Evolutionary conservation across 2,329 filamentous ascomycete species (phyloP).

Genomic region (Talaromyces sp.): DNA sequence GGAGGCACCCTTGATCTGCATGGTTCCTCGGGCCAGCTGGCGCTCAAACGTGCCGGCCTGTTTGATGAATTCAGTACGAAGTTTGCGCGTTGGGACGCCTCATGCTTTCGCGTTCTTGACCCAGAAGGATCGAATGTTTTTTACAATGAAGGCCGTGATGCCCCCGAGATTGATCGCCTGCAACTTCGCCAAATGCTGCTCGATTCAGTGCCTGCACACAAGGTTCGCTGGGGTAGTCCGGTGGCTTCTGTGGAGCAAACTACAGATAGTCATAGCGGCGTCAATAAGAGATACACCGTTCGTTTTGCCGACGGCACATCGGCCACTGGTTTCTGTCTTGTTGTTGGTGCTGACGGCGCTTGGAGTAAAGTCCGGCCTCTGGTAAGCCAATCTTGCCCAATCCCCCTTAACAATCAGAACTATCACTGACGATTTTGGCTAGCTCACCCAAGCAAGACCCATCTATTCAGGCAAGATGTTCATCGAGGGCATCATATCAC

Average conservation of each 20-base stretch:
- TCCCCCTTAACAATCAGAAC: constrained; percentile 5
- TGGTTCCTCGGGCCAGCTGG: constrained; percentile 15
- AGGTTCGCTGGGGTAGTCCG: constrained; percentile 28
- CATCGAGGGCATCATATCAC: constrained; percentile 20
- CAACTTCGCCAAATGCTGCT: constrained; percentile 33
- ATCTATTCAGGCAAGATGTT: constrained; percentile 30
- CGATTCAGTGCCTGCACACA: constrained; percentile 26
- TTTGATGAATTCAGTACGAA: constrained; percentile 16
- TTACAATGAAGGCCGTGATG: constrained; percentile 19
- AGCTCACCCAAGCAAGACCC: constrained; percentile 29
- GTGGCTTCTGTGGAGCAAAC: background rate
- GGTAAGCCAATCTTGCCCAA: constrained; percentile 17
- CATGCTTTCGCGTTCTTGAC: constrained; percentile 4
- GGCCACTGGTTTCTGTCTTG: constrained; percentile 36
- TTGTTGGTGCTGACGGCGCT: constrained; percentile 38
- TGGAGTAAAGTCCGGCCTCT: constrained; percentile 22
- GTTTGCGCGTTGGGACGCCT: constrained; percentile 16
- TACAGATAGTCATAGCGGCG: background rate
- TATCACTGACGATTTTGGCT: background rate
- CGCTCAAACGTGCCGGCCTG: constrained; percentile 18
- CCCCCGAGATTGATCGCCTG: constrained; percentile 39
- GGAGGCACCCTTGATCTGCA: constrained; percentile 20
- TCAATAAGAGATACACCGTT: constrained; percentile 12
- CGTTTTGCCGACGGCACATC: constrained; percentile 24
- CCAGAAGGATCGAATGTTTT: background rate